phyloP scores from a whole-genome alignment of 139 green algal species.

The Chlorella sp. region DNA sequence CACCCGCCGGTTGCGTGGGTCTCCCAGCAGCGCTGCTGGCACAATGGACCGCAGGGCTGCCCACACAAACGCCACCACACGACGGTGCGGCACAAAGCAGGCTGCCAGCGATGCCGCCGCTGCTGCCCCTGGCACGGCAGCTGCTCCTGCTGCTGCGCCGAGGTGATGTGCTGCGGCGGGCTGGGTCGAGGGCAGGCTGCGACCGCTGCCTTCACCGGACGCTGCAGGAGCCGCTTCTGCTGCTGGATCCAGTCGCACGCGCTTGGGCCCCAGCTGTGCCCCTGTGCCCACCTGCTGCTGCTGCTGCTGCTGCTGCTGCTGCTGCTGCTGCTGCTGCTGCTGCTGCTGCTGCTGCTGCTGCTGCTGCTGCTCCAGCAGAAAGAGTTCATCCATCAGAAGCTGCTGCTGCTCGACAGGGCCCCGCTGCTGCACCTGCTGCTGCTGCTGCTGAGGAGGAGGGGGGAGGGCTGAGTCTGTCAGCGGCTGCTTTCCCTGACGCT shows the following conservation, averaged over 20 bases:
- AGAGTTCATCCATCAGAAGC: constrained; percentile 1
- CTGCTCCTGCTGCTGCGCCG: constrained; percentile 21
- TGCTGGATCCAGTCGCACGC: neutral
- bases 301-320: constrained; percentile 19
- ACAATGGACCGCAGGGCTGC: constrained; percentile 63
- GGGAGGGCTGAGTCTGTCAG: neutral
- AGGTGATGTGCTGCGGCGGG: neutral
- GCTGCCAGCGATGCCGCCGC: constrained; percentile 34
- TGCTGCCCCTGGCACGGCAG: neutral
- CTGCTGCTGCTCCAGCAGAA: constrained; percentile 1
- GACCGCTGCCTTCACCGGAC: neutral
- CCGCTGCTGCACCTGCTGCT: neutral
- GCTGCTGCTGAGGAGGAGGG: constrained; percentile 19
- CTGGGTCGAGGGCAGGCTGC: neutral
- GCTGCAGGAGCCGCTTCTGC: neutral
- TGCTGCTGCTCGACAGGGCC: neutral
- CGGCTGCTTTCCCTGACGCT: neutral
- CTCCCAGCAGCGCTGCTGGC: constrained; percentile 69
- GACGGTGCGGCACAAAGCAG: constrained; percentile 52
- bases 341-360: neutral
- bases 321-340: neutral
- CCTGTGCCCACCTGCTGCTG: neutral
- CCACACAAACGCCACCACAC: constrained; percentile 78
- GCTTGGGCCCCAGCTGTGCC: neutral
- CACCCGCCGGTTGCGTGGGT: constrained; percentile 39